Percentiles rank a stretch among this genome's conserved stretches.
Conservation (phyloP, 129 eudicot species). For the Lactuca sativa region DNA sequence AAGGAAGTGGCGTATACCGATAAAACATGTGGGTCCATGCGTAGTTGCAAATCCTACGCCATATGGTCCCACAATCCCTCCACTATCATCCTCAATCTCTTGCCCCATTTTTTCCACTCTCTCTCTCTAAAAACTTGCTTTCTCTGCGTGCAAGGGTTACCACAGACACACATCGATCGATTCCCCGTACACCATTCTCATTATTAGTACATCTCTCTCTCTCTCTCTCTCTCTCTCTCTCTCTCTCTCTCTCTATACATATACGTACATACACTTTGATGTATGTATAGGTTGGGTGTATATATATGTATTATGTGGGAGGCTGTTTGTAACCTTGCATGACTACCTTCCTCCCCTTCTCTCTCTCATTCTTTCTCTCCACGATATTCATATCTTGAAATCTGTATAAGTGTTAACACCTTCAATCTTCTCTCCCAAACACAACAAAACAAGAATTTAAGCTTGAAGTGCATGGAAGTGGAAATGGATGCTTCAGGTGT, state of each 20-base stretch:
- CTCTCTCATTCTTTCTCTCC: constrained; percentile 22
- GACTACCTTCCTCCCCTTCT: constrained; percentile 20
- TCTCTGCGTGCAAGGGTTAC: constrained; percentile 19
- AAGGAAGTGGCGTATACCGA: constrained; percentile 7
- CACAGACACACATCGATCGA: constrained; percentile 12
- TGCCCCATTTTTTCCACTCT: background rate
- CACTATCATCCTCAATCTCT: background rate
- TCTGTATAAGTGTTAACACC: constrained; percentile 7
- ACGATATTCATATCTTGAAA: constrained; percentile 10
- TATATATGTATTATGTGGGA: constrained; percentile 5
- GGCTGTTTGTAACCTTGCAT: constrained; percentile 32
- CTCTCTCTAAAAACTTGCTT: constrained; percentile 18
- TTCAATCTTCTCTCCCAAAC: constrained; percentile 13
- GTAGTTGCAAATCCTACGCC: constrained; percentile 11
- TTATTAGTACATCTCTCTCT: constrained; percentile 19
- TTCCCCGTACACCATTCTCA: constrained; percentile 15
- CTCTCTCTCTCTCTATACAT: background rate
- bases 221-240: background rate
- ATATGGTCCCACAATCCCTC: constrained; percentile 14
- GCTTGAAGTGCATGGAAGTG: constrained; percentile 23
- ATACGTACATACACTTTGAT: background rate
- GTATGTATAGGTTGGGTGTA: background rate
- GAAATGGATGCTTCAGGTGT: constrained; percentile 56
- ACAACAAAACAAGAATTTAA: constrained; percentile 3
- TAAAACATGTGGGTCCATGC: constrained; percentile 9